A percentile compares a stretch with the other conserved stretches of the same genome.
These are phyloP conservation scores for Neurospora sp. DNA, from an alignment of 2,329 filamentous ascomycete genomes.

Conservation along the genomic window DNA sequence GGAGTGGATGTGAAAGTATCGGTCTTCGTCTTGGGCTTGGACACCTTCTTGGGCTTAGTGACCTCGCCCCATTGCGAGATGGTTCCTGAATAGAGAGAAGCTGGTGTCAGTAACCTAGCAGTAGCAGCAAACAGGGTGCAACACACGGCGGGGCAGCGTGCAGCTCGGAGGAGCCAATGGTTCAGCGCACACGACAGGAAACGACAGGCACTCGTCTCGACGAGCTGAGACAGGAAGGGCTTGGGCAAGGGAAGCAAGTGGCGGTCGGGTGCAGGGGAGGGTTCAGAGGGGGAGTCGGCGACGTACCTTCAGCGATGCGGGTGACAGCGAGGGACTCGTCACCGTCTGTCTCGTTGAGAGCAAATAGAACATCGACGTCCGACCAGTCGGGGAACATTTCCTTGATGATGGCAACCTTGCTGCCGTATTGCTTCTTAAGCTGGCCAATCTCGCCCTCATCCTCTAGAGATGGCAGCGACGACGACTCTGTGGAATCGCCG, in stretches of 20 bases:
- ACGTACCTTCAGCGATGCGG: constrained; percentile 67
- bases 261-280: constrained; percentile 4
- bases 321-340: constrained; percentile 66
- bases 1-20: constrained; percentile 39
- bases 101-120: constrained; percentile 5
- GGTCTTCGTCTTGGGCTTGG: constrained; percentile 64
- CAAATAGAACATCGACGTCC: constrained; percentile 87
- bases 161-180: not conserved
- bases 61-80: constrained; percentile 81
- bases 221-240: not conserved
- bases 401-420: constrained; percentile 70
- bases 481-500: constrained; percentile 56
- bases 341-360: constrained; percentile 77
- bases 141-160: constrained; percentile 9
- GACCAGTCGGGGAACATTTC: constrained; percentile 96
- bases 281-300: not conserved
- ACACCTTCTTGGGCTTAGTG: constrained; percentile 68
- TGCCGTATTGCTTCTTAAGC: constrained; percentile 81
- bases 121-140: not conserved
- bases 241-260: constrained; percentile 7
- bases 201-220: not conserved
- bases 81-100: constrained; percentile 42
- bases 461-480: constrained; percentile 48
- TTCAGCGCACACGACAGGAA: not conserved
- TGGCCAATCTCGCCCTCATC: constrained; percentile 87